Percentiles rank a stretch among this genome's conserved stretches.
Conservation (phyloP, 2,329 filamentous ascomycete species). For the Pyrenophora tritici-repentis region DNA sequence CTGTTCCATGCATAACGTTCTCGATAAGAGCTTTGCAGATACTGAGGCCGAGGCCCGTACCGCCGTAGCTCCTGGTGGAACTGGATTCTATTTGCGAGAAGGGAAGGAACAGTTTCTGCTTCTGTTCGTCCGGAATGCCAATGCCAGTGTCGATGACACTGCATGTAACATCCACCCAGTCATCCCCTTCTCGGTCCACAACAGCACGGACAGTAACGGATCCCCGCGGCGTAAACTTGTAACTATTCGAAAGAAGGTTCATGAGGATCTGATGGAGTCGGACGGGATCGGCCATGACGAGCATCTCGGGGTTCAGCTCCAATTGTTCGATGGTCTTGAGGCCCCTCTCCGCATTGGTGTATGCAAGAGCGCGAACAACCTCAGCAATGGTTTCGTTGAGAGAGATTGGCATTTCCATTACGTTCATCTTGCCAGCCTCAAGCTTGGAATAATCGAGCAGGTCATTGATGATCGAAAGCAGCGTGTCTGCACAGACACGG, state of each 20-base stretch:
- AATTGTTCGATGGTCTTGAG: constrained; percentile 62
- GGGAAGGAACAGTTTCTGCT: constrained; percentile 85
- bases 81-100: constrained; percentile 93
- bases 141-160: constrained; percentile 91
- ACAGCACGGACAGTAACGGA: constrained; percentile 82
- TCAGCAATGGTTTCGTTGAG: constrained; percentile 65
- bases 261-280: constrained; percentile 62
- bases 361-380: constrained; percentile 66
- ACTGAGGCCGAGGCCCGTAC: constrained; percentile 85
- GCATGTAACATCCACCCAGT: constrained; percentile 76
- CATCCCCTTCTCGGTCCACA: constrained; percentile 71
- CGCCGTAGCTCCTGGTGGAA: constrained; percentile 87
- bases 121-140: constrained; percentile 80
- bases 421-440: constrained; percentile 60
- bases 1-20: constrained; percentile 85
- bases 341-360: constrained; percentile 65
- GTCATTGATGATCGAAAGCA: constrained; percentile 59
- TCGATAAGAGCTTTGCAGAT: constrained; percentile 96
- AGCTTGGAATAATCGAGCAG: constrained; percentile 59
- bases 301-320: constrained; percentile 60
- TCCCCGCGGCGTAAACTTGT: constrained; percentile 90
- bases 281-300: constrained; percentile 58
- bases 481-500: constrained; percentile 64
- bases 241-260: constrained; percentile 88
- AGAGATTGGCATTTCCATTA: constrained; percentile 63